Conservation (phyloP, 2,329 filamentous ascomycete species). For the Phyllosticta capitalensis region DNA sequence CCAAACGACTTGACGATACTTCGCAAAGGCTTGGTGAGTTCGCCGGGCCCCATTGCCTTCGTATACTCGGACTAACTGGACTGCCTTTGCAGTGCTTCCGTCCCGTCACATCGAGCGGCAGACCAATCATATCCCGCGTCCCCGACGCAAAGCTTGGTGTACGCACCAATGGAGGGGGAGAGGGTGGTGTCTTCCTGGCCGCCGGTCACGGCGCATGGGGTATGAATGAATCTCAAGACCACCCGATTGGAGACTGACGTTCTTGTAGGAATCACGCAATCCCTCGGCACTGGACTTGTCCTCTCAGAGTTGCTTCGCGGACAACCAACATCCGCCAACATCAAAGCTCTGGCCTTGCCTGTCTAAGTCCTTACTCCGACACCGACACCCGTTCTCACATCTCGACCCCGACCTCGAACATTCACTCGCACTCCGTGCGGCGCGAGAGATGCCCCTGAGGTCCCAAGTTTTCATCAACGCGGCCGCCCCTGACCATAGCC, state of each 20-base stretch:
- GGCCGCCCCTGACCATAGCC: too few relatives aligned
- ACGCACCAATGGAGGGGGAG: slow-evolving; percentile 30
- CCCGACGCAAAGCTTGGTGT: slow-evolving; percentile 48
- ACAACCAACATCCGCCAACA: slow-evolving; percentile 47
- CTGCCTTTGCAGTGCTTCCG: slow-evolving; percentile 58
- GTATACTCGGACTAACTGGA: not conserved
- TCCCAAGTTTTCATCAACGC: too few relatives aligned
- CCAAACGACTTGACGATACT: slow-evolving; percentile 51
- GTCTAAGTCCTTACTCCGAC: not conserved
- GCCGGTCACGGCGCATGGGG: slow-evolving; percentile 73
- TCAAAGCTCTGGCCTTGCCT: slow-evolving; percentile 41
- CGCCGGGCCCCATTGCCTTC: not conserved
- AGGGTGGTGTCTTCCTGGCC: slow-evolving; percentile 60
- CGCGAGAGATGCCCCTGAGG: too few relatives aligned
- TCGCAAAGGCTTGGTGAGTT: slow-evolving; percentile 46
- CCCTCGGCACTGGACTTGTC: slow-evolving; percentile 59
- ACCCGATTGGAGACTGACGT: not conserved
- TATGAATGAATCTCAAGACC: slow-evolving; percentile 5
- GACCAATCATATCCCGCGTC: slow-evolving; percentile 53
- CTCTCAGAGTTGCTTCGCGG: slow-evolving; percentile 62
- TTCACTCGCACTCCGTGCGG: not conserved
- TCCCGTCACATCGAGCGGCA: slow-evolving; percentile 55
- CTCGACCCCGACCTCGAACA: not conserved
- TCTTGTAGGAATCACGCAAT: slow-evolving; percentile 26
- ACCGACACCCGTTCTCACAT: not conserved